These are phyloP conservation scores for Eucalyptus pumila DNA, from an alignment of 345 rosid species.

Conservation along the genomic window DNA sequence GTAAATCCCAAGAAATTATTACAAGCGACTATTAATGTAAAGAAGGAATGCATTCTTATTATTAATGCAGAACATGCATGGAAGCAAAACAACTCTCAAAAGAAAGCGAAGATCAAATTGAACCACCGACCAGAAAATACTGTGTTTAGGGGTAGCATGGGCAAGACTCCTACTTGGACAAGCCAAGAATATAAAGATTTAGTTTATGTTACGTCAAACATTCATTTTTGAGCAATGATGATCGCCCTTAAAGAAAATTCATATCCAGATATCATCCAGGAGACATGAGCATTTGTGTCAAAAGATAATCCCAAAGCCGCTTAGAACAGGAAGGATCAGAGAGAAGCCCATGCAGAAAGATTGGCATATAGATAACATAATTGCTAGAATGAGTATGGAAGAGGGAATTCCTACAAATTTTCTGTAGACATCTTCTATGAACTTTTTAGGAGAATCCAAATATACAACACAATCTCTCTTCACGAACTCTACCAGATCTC, in stretches of 20 bases:
- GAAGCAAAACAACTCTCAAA: too few relatives aligned
- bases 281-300: background rate
- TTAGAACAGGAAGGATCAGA: background rate
- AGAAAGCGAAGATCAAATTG: too few relatives aligned
- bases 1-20: too few relatives aligned
- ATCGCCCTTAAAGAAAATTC: background rate
- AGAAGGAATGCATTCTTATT: too few relatives aligned
- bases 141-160: too few relatives aligned
- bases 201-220: too few relatives aligned
- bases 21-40: too few relatives aligned
- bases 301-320: background rate
- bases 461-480: constrained; percentile 29
- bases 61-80: too few relatives aligned
- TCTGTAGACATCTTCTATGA: constrained; percentile 27
- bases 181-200: background rate
- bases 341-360: background rate
- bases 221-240: background rate
- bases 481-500: constrained; percentile 16
- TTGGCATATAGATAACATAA: background rate
- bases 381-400: background rate
- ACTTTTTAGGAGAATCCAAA: constrained; percentile 36
- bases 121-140: too few relatives aligned
- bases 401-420: too few relatives aligned
- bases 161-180: background rate
- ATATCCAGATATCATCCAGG: background rate